A percentile compares a stretch with the other conserved stretches of the same genome.
Conservation (phyloP, 208 protist genomes). For the Strigomonas culicis region DNA sequence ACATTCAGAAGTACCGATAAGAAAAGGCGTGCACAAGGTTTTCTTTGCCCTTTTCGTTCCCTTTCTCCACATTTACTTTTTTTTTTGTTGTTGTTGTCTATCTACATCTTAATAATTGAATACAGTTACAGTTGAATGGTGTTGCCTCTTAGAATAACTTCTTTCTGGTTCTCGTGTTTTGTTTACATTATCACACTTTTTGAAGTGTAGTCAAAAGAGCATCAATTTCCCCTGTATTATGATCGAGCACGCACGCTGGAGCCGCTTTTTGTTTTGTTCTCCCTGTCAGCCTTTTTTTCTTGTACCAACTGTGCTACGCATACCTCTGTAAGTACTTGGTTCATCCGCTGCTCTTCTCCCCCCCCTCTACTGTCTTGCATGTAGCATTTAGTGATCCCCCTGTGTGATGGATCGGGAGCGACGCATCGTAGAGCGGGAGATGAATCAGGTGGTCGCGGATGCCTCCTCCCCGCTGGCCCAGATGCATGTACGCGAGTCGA, state of each 20-base stretch:
- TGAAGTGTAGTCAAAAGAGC: not conserved
- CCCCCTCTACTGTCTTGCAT: not conserved
- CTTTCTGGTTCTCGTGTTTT: too few species aligned
- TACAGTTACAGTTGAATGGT: not conserved
- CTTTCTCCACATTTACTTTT: conserved; percentile 1
- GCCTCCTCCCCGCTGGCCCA: conserved; percentile 61
- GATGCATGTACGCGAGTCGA: conserved; percentile 48
- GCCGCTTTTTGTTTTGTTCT: not conserved
- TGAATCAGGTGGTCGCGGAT: conserved; percentile 56
- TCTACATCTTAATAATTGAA: not conserved
- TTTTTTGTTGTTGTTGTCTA: not conserved
- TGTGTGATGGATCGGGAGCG: conserved; percentile 40
- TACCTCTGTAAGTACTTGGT: not conserved
- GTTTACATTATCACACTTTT: too few species aligned
- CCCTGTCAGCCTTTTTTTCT: not conserved
- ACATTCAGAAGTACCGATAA: conserved; percentile 66
- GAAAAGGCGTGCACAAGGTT: not conserved
- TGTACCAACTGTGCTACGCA: not conserved
- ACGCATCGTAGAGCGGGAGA: conserved; percentile 46
- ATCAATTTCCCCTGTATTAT: too few species aligned
- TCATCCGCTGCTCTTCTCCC: too few species aligned
- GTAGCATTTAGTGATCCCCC: not conserved
- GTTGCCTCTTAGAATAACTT: not conserved
- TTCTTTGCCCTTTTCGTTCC: too few species aligned
- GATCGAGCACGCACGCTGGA: too few species aligned